A percentile compares a stretch with the other conserved stretches of the same genome.
Evolutionary conservation across 2,329 filamentous ascomycete species (phyloP).

Genomic region (Trichoderma sp.): DNA sequence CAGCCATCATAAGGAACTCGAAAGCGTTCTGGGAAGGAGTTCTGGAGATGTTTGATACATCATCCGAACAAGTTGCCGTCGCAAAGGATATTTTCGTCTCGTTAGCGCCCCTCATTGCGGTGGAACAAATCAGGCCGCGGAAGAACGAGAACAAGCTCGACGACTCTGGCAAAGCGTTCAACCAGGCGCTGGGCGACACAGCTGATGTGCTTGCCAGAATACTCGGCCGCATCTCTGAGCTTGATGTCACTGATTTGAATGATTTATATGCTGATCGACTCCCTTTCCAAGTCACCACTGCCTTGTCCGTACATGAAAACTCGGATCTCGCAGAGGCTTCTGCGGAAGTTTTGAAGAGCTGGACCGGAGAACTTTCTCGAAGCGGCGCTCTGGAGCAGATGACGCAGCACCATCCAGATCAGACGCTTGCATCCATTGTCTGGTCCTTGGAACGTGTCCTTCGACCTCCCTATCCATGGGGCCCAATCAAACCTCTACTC

Average conservation of each 20-base stretch:
- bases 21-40: conserved; percentile 41
- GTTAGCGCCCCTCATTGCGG: conserved; percentile 67
- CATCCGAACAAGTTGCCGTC: conserved; percentile 70
- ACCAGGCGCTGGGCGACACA: conserved; percentile 63
- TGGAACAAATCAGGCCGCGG: conserved; percentile 70
- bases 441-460: conserved; percentile 41
- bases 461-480: conserved; percentile 50
- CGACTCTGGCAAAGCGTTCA: conserved; percentile 65
- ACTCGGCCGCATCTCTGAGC: conserved; percentile 77
- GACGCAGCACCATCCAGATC: conserved; percentile 42
- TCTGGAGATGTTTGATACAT: conserved; percentile 74
- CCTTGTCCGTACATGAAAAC: conserved; percentile 79
- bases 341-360: conserved; percentile 78
- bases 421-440: conserved; percentile 47
- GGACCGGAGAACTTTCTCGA: conserved; percentile 66
- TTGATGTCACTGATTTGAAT: conserved; percentile 68
- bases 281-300: conserved; percentile 73
- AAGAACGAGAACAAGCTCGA: conserved; percentile 47
- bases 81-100: conserved; percentile 73
- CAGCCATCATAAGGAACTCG: conserved; percentile 69
- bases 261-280: conserved; percentile 67
- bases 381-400: conserved; percentile 42
- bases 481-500: conserved; percentile 57
- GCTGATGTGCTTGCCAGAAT: conserved; percentile 67
- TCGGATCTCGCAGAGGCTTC: conserved; percentile 76